Evolutionary conservation across 805 yeast genomes (phyloP).

Genomic region (Wickerhamia fluorescens): DNA sequence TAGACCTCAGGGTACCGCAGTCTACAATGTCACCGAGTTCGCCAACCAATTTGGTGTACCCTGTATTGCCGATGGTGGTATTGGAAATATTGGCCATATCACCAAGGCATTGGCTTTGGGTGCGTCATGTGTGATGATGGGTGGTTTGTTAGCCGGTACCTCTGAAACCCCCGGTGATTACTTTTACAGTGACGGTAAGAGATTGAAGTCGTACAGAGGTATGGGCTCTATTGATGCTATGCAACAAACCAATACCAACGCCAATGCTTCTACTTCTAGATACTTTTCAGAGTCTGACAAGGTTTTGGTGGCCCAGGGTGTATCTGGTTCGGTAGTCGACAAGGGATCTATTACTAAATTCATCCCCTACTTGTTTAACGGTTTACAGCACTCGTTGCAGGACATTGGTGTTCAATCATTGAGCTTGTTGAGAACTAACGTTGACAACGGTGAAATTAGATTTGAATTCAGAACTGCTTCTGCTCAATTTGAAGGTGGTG

Average conservation of each 20-base stretch:
- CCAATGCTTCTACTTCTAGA: conserved; percentile 97
- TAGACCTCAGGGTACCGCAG: conserved; percentile 99
- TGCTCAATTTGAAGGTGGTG: conserved; percentile 99
- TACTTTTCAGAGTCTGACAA: conserved; percentile 94
- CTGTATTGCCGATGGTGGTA: conserved; percentile 99
- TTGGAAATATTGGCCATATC: conserved; percentile 97
- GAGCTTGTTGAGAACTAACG: conserved; percentile 54
- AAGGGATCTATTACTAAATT: conserved; percentile 93
- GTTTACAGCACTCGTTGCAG: conserved; percentile 97
- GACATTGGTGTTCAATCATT: conserved; percentile 85
- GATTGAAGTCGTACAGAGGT: conserved; percentile 96
- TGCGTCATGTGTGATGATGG: conserved; percentile 98
- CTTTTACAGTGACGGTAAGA: conserved; percentile 96
- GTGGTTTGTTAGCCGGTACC: conserved; percentile 98
- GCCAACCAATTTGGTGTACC: conserved; percentile 96
- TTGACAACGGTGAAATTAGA: conserved; percentile 66
- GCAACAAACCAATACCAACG: conserved; percentile 82
- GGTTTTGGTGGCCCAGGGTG: conserved; percentile 98
- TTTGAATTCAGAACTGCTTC: conserved; percentile 98
- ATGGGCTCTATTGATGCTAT: conserved; percentile 99
- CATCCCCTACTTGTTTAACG: conserved; percentile 88
- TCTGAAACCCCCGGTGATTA: conserved; percentile 97
- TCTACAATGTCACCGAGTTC: conserved; percentile 86
- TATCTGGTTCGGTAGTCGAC: conserved; percentile 92
- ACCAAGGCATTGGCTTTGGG: conserved; percentile 95